Evolutionary conservation across 768 basidiomycete species (phyloP).

Genomic region (Dacryopinax primogenitus): DNA sequence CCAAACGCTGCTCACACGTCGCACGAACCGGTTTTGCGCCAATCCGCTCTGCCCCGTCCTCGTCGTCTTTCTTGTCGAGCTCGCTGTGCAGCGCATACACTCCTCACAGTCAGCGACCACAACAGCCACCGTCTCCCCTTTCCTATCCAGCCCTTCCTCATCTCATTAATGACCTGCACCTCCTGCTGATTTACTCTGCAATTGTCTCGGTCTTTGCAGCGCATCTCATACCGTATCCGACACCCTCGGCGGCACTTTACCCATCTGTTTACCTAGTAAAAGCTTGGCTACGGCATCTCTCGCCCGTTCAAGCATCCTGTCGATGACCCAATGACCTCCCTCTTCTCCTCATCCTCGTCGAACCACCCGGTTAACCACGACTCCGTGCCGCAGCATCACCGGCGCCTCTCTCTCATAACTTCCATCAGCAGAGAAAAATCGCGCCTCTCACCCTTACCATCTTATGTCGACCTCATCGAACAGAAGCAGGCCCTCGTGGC

Average conservation of each 20-base stretch:
- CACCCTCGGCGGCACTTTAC: neutral
- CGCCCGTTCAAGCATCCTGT: neutral
- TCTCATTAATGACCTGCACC: neutral
- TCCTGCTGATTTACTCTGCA: neutral
- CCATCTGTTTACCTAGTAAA: neutral
- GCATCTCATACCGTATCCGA: neutral
- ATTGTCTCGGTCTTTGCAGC: neutral
- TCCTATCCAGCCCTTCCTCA: neutral
- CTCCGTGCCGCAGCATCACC: slow-evolving; percentile 2
- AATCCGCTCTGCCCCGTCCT: neutral
- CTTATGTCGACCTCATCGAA: slow-evolving; percentile 12
- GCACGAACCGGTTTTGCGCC: slow-evolving; percentile 7
- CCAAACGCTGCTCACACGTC: neutral
- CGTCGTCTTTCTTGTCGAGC: neutral
- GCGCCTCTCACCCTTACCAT: slow-evolving; percentile 19
- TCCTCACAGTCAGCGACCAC: neutral
- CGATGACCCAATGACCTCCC: slow-evolving; percentile 9
- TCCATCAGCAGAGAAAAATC: slow-evolving; percentile 16
- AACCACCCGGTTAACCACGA: slow-evolving; percentile 1
- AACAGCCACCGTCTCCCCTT: neutral
- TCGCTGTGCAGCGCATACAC: neutral
- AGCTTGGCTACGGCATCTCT: neutral
- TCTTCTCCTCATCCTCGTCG: slow-evolving; percentile 4
- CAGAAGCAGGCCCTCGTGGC: slow-evolving; percentile 5
- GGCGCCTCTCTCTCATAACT: neutral